Evolutionary conservation across 2,329 filamentous ascomycete species (phyloP).

Genomic region (Diaporthe caulivora): DNA sequence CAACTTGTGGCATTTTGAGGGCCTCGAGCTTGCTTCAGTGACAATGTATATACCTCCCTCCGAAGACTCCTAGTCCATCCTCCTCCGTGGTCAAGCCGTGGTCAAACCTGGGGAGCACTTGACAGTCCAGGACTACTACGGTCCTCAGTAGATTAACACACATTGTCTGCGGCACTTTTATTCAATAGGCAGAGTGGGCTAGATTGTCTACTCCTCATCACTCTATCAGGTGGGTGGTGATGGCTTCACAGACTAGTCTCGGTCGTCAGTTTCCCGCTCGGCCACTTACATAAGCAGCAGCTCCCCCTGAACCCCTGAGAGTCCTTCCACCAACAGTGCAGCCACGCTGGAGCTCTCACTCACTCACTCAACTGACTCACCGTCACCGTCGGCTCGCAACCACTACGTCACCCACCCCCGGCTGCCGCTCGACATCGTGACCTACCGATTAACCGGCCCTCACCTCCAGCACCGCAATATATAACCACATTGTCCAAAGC

Average conservation of each 20-base stretch:
- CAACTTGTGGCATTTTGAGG: background rate
- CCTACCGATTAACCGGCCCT: too few relatives aligned
- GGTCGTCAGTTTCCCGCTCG: background rate
- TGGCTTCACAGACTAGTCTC: background rate
- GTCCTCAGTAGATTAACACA: background rate
- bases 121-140: background rate
- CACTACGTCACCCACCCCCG: constrained; percentile 16
- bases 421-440: background rate
- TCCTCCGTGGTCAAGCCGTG: background rate
- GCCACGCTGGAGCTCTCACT: background rate
- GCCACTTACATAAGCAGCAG: constrained; percentile 15
- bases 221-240: background rate
- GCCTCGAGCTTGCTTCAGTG: background rate
- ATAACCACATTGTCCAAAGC: background rate
- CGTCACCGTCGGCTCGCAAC: background rate
- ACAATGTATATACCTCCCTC: background rate
- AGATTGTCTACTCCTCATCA: background rate
- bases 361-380: background rate
- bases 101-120: background rate
- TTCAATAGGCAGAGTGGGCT: background rate
- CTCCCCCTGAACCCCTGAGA: constrained; percentile 9
- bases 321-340: background rate
- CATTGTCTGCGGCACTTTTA: background rate
- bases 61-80: background rate
- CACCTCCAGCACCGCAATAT: background rate